Base-by-base conservation (phyloP, 768 basidiomycete genomes). In the Tulasnella sp. region DNA sequence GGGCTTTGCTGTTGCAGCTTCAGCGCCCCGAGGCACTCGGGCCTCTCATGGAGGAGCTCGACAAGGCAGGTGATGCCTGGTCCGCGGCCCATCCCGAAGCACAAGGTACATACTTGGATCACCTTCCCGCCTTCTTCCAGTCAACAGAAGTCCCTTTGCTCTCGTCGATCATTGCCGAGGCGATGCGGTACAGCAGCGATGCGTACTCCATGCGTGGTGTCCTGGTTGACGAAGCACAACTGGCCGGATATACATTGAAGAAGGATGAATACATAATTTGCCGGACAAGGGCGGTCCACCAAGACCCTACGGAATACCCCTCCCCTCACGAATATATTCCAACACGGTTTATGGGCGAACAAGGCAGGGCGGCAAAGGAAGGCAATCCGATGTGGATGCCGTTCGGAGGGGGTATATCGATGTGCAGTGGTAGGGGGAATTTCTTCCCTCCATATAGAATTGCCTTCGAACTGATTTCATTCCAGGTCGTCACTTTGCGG, bases 121-220 rank as follows among this genome's bases (percentile, higher is more conserved):
- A 46, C 25, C 55, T 45, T 27, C 19, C 42, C 23, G 42, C 55
- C 17, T 57, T 57, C 55, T 45, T 57, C 41, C 55, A 57, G 36
- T 57, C 55, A 31, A 27, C 31, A 14, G 9, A 23, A 9, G 1
- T 58, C 6, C 49, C 57, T 21, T 25, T 58, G 2, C 35, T 58
- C 36, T 21, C 23, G 4, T 51, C 57, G 17, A 51, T 49, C 11
- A 23, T 23, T 27, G 39, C 31, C 57, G 57, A 58, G 27, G 40
- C 48, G 12, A 25, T 58, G 15, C 57, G 57, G 34, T 58, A 35
- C 36, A 40, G 48, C 11, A 34, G 48, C 12, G 57, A 58, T 21
- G 25, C 57, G 9, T 58, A 58, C 21, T 58, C 57, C 8, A 58
- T 58, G 34, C 9, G 57, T n/a, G 49, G 37, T 12, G 57, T 58